Evolutionary conservation across 768 basidiomycete species (phyloP), one percentile per base, ranked within the genome.

Genomic region (Clitopilus passeckerianus): DNA sequence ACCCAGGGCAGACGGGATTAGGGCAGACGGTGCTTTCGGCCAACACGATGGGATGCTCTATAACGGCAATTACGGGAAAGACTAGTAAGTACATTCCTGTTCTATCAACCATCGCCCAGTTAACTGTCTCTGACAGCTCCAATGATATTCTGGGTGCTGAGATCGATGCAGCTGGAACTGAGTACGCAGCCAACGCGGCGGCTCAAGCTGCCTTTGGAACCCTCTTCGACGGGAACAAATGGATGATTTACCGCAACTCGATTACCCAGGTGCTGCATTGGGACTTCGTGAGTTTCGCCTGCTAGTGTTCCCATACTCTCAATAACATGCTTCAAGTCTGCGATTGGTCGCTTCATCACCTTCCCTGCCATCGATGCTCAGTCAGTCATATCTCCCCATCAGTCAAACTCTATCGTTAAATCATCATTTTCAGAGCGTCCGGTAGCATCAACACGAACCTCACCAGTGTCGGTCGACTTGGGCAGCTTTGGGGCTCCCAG

Each of bases 51-150:
- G 88, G 14, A 75, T 88, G 23, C 67, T 87, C 5, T 90, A 89
- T 65, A 87, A 86, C 59, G 89, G 88, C 33, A 89, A 90, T 65
- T 90, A 91, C 63, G 89, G 79, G 53, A 79, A 79, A 65, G 79
- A 79, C 68, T 79, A 74, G 79, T 79, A 61, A 46, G 77, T 64
- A 5, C 22, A 3, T 8, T 43, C 12, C 4, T n/a, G 20, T 50
- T 53, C 34, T 16, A 34, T 12, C 20, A 56, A 15, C 54, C 3
- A 55, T 8, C 10, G 18, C n/a, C n/a, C 6, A 6, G 16, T 15
- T 24, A 24, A 53, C 7, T 53, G 15, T 53, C 33, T 34, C 53
- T 5, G n/a, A 14, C 70, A 87, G 86, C 64, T 71, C 83, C 10
- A 86, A 87, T 63, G 84, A 83, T 56, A 79, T 86, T 58, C 74